Percentiles rank a stretch among this genome's conserved stretches.
These are phyloP conservation scores for Phytopythium ostracodes DNA, from an alignment of 352 stramenopile species.

Conservation along the genomic window DNA sequence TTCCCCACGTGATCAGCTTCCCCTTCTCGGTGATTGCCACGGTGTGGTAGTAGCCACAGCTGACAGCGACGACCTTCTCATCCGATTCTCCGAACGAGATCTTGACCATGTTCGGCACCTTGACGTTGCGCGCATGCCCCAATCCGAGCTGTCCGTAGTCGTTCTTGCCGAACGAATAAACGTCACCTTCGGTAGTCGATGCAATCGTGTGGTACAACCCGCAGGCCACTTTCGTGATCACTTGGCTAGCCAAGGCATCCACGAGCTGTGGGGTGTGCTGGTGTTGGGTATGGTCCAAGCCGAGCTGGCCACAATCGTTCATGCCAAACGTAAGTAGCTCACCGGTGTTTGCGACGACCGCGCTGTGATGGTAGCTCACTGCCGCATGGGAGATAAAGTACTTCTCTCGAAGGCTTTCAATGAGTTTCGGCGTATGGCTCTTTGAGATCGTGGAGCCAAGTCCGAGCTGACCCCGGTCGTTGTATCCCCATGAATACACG, in stretches of 20 bases:
- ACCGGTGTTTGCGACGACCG: conserved; percentile 66
- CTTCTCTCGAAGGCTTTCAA: conserved; percentile 83
- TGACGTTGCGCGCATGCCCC: conserved; percentile 71
- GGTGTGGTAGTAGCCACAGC: conserved; percentile 86
- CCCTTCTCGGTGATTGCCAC: conserved; percentile 75
- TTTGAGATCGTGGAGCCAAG: conserved; percentile 85
- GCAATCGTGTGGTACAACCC: conserved; percentile 80
- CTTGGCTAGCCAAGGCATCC: conserved; percentile 61
- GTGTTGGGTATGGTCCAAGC: conserved; percentile 79
- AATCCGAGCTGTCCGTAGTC: conserved; percentile 86
- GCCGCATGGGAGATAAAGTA: conserved; percentile 69
- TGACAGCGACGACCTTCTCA: conserved; percentile 73
- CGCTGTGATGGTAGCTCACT: conserved; percentile 87
- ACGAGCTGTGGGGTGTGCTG: conserved; percentile 84
- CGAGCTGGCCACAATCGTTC: conserved; percentile 86
- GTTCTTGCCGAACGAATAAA: conserved; percentile 86
- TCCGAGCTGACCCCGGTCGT: conserved; percentile 80
- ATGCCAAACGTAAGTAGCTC: conserved; percentile 86
- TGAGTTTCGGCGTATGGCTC: conserved; percentile 75
- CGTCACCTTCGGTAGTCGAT: conserved; percentile 57
- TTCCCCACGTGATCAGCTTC: conserved; percentile 81
- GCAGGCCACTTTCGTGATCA: conserved; percentile 66
- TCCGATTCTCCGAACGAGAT: conserved; percentile 59
- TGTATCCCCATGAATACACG: conserved; percentile 87
- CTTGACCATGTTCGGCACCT: conserved; percentile 68